These are phyloP conservation scores for Sugiyamaella chiloensis DNA, from an alignment of 805 yeast genomes.

Conservation along the genomic window DNA sequence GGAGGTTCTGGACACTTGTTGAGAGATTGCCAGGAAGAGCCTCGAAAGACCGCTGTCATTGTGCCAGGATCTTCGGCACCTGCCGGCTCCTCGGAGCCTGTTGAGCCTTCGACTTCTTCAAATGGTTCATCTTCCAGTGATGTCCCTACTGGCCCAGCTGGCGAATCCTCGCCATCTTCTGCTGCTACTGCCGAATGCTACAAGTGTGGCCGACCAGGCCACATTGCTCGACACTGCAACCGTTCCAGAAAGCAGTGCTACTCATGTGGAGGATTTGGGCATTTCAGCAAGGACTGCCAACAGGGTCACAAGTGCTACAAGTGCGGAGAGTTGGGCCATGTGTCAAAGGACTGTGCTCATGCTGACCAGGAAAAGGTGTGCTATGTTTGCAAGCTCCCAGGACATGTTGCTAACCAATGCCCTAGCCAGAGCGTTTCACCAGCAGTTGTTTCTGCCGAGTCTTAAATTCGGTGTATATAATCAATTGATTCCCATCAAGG, in stretches of 20 bases:
- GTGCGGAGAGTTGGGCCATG: constrained; percentile 90
- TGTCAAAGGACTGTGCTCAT: constrained; percentile 75
- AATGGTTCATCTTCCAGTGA: not conserved
- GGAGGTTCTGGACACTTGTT: constrained; percentile 88
- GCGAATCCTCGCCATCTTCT: constrained; percentile 36
- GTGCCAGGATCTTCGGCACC: constrained; percentile 3
- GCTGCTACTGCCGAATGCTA: constrained; percentile 62
- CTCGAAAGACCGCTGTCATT: constrained; percentile 14
- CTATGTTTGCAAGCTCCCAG: constrained; percentile 72
- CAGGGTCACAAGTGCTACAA: constrained; percentile 87
- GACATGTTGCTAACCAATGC: constrained; percentile 88
- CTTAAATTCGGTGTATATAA: not conserved
- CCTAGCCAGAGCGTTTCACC: not conserved
- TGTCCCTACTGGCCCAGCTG: not conserved
- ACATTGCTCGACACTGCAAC: constrained; percentile 80
- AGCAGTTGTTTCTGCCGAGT: not conserved
- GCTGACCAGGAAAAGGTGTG: constrained; percentile 55
- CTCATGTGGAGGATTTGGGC: constrained; percentile 88
- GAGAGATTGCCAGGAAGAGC: constrained; percentile 57
- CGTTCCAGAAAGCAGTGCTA: constrained; percentile 76
- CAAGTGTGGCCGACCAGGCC: constrained; percentile 90
- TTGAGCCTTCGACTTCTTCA: not conserved
- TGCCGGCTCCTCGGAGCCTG: not conserved
- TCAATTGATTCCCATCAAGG: not conserved
- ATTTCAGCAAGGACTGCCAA: constrained; percentile 83